These are phyloP conservation scores for Proliferodiscus dingleyae DNA, from an alignment of 2,329 filamentous ascomycete species.

Conservation along the genomic window DNA sequence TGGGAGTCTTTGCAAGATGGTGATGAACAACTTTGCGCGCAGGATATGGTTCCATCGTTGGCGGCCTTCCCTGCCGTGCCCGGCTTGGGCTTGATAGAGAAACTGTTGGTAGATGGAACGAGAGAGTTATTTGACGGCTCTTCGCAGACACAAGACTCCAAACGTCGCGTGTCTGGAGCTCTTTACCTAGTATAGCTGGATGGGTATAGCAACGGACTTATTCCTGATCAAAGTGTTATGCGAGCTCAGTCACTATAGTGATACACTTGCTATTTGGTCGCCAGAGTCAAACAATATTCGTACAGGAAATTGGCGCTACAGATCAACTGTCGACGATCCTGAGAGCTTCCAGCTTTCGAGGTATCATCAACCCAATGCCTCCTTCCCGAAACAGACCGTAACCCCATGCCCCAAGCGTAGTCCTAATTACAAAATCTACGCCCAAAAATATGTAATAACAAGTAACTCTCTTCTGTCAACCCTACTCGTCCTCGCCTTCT, in stretches of 20 bases:
- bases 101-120: background rate
- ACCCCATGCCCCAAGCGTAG: background rate
- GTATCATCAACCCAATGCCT: conserved; percentile 3
- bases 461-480: background rate
- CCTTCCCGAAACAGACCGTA: background rate
- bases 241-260: background rate
- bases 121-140: too few species aligned
- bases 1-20: conserved; percentile 1
- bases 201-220: background rate
- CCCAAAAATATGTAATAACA: conserved; percentile 1
- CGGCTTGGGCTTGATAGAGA: background rate
- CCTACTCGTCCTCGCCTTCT: conserved; percentile 25
- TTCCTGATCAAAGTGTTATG: too few species aligned
- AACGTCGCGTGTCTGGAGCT: too few species aligned
- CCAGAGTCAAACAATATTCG: background rate
- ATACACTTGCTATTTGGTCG: background rate
- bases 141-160: too few species aligned
- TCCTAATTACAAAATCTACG: background rate
- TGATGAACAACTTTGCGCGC: background rate
- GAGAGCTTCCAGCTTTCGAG: background rate
- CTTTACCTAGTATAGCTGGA: too few species aligned
- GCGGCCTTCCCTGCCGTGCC: background rate
- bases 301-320: conserved; percentile 4
- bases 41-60: background rate
- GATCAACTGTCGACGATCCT: background rate